Base-by-base conservation (phyloP, 352 stramenopile genomes). In the Phytopythium ostracodes region DNA sequence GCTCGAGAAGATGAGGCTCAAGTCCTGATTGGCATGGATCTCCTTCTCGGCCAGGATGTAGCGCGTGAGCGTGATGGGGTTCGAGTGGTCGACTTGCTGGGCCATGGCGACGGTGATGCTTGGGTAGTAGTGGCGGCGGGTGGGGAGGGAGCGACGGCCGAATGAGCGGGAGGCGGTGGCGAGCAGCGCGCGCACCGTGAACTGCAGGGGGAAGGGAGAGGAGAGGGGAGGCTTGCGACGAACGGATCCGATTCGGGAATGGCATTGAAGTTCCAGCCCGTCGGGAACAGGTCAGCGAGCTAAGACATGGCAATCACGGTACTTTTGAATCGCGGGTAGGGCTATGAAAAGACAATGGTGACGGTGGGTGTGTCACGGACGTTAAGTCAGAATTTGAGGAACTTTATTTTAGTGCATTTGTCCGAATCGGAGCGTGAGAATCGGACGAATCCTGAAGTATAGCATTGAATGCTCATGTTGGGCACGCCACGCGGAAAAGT, bases 1-100 rank as follows among this genome's bases (percentile, higher is more conserved):
- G 35, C 94, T 93, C 72, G 96, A 97, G 77, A 99, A 97, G 63
- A 99, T 84, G 42, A 99, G 92, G 33, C 94, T 90, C 33, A 99
- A 77, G 62, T 98, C 92, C 43, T 79, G 76, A 73, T 99, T 97
- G 63, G 88, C 82, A 51, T 96, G 98, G 62, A 91, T 90, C 52
- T 90, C 76, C 84, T 98, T 98, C 63, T 95, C 87, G 15, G 81
- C 79, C 60, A 95, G 70, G 70, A 99, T 97, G 77, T 98, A 98
- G 56, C 93, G 79, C 71, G 85, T 97, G 62, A 99, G 88, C 65
- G 96, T 99, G 63, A 95, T 93, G 33, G 86, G 86, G 74, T 95
- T 94, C 40, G 79, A 80, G 72, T 93, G 81, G 70, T 91, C 79
- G 29, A 91, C 73, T 56, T 75, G 55, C 17, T 60, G 59, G n/a